Percentiles rank a stretch among this genome's conserved stretches.
These are phyloP conservation scores for Durotheca rogersii DNA, from an alignment of 495 filamentous ascomycete genomes.

Conservation along the genomic window DNA sequence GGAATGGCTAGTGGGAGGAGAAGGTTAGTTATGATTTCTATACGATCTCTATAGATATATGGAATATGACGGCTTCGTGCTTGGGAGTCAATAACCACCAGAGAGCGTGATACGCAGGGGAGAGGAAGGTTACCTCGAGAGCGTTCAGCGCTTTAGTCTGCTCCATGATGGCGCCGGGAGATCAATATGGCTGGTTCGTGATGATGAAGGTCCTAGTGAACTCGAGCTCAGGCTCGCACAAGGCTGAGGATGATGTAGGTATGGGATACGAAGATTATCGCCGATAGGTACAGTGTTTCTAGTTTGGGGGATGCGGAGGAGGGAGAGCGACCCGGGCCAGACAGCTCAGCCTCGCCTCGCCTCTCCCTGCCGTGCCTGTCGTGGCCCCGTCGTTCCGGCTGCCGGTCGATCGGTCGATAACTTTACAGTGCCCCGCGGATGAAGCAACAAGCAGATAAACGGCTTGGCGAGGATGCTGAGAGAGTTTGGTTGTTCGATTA, in stretches of 20 bases:
- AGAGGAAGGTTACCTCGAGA: constrained; percentile 51
- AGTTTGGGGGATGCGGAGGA: too few relatives aligned
- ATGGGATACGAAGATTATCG: too few relatives aligned
- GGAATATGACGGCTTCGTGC: too few relatives aligned
- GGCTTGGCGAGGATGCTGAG: not conserved
- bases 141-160: constrained; percentile 83
- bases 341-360: not conserved
- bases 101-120: too few relatives aligned
- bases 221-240: constrained; percentile 28
- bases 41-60: not conserved
- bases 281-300: too few relatives aligned
- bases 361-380: constrained; percentile 4
- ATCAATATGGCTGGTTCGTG: constrained; percentile 9
- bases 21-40: constrained; percentile 7
- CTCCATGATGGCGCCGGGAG: constrained; percentile 61
- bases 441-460: constrained; percentile 7
- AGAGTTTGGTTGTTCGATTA: constrained; percentile 6
- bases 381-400: too few relatives aligned
- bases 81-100: too few relatives aligned
- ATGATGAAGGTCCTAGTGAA: constrained; percentile 1
- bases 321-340: constrained; percentile 11
- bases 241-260: constrained; percentile 18
- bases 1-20: constrained; percentile 70
- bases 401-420: too few relatives aligned
- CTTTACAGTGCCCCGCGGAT: too few relatives aligned